These are phyloP conservation scores for Mycosphaerella arachidis DNA, from an alignment of 2,329 filamentous ascomycete genomes.

Conservation along the genomic window DNA sequence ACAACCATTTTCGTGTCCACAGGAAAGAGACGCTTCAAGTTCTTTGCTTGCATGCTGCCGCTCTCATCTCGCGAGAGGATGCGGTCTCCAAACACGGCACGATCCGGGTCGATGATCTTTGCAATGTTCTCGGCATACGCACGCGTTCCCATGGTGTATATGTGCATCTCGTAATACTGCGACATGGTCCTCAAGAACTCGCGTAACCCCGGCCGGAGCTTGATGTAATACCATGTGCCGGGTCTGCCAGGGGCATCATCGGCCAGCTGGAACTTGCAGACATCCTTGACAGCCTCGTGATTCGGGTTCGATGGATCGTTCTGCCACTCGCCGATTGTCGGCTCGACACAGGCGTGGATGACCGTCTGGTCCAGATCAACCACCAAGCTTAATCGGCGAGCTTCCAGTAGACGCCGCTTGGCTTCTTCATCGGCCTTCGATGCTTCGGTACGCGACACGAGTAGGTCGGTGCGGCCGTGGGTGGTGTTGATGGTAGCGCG, in stretches of 20 bases:
- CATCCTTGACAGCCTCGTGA: conserved; percentile 82
- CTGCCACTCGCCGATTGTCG: conserved; percentile 94
- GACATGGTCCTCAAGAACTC: conserved; percentile 76
- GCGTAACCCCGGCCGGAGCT: conserved; percentile 80
- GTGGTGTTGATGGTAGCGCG: conserved; percentile 93
- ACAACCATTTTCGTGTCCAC: conserved; percentile 99
- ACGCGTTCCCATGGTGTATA: conserved; percentile 98
- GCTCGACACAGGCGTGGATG: conserved; percentile 96
- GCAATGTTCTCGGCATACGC: conserved; percentile 93
- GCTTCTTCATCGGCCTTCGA: conserved; percentile 77
- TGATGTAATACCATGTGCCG: conserved; percentile 97
- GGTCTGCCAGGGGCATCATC: conserved; percentile 76
- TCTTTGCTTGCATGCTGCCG: conserved; percentile 87
- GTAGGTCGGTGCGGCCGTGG: conserved; percentile 83
- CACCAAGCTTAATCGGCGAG: conserved; percentile 83
- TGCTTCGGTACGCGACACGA: conserved; percentile 78
- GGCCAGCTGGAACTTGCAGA: conserved; percentile 79
- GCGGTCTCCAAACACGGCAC: conserved; percentile 85
- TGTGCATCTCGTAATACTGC: conserved; percentile 85
- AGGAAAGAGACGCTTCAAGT: conserved; percentile 83
- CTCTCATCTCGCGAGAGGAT: conserved; percentile 97
- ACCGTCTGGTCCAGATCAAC: conserved; percentile 98
- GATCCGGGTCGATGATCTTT: conserved; percentile 84
- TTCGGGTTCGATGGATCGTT: conserved; percentile 84
- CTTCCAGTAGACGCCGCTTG: conserved; percentile 73